Evolutionary conservation across 1,284 basidiomycete genomes (phyloP).

Genomic region (Trichosporon ovoides): DNA sequence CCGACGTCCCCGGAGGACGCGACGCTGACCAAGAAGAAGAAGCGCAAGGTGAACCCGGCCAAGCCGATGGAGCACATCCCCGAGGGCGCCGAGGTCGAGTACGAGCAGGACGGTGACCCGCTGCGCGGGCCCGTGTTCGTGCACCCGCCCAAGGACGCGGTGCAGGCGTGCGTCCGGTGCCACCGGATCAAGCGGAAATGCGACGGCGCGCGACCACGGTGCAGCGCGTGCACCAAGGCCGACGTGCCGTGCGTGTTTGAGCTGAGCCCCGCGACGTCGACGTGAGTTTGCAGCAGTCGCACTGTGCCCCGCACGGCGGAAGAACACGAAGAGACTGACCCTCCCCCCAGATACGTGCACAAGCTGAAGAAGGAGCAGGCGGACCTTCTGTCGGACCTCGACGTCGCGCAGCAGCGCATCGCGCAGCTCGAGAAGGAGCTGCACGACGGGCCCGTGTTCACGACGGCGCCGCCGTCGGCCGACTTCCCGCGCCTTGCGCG

Average conservation of each 20-base stretch:
- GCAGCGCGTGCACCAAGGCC: conserved; percentile 36
- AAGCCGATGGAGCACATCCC: conserved; percentile 12
- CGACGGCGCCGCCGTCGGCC: neutral
- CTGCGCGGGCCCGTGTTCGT: conserved; percentile 37
- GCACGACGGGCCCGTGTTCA: conserved; percentile 7
- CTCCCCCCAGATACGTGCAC: conserved; percentile 33
- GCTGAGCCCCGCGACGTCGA: conserved; percentile 36
- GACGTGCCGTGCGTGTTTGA: conserved; percentile 44
- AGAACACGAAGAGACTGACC: neutral
- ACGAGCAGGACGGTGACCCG: conserved; percentile 31
- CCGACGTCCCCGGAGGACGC: neutral
- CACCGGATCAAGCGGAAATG: conserved; percentile 45
- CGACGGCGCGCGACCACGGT: conserved; percentile 37
- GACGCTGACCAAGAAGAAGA: conserved; percentile 2
- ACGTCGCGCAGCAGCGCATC: conserved; percentile 29
- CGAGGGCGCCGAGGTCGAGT: conserved; percentile 28
- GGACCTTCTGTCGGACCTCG: conserved; percentile 25
- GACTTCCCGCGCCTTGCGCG: neutral
- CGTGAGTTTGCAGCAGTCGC: conserved; percentile 23
- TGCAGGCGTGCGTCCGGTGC: conserved; percentile 42
- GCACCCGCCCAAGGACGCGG: conserved; percentile 35
- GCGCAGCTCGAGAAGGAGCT: conserved; percentile 38
- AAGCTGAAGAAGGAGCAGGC: conserved; percentile 31
- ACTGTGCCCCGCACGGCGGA: neutral
- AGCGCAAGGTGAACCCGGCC: conserved; percentile 3